Base-by-base conservation (phyloP, 2,329 filamentous ascomycete species). In the Huntiella omanensis region DNA sequence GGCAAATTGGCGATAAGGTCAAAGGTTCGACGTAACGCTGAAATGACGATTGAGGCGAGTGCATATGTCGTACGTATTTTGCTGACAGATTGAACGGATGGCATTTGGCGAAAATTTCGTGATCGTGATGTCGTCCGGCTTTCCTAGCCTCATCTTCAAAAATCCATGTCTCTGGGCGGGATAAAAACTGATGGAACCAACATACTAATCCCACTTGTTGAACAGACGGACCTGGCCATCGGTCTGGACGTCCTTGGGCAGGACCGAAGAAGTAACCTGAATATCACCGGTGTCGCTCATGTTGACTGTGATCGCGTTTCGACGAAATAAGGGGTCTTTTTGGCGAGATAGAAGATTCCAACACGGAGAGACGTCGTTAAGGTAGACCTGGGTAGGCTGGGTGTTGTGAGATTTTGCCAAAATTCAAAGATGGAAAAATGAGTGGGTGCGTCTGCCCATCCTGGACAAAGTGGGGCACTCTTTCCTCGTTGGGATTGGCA, bases 261-360 rank as follows among this genome's bases (percentile, higher is more conserved):
- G 82, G 65, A 86, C 77, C 63, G 76, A 70, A 62, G 76, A 73
- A 68, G 84, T 81, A 68, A 91, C 81, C 75, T 93, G 85, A 69
- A 93, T 81, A 75, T 94, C 87, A 73, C 81, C 85, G 70, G 68
- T 71, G 71, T 93, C 86, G 81, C 86, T 93, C 86, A 93, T 94
- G 61, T 68, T 83, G 48, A 43, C 48, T 50, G 45, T 48, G 41
- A 50, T 48, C 46, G 49, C 45, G 46, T 45, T 48, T 50, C 42
- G 41, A 48, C 46, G 43, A 43, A 42, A 50, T 47, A 48, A 45
- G 45, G 49, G 58, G 55, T 50, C 47, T 55, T 56, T 53, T 53
- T 59, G 59, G 60, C 60, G 60, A 60, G 57, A 61, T 59, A 54
- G 45, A 44, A 44, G 28, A 39, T 34, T 50, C 48, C 47, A 49